Base-by-base conservation (phyloP, 2,329 filamentous ascomycete species). In the Colletotrichum sp. region DNA sequence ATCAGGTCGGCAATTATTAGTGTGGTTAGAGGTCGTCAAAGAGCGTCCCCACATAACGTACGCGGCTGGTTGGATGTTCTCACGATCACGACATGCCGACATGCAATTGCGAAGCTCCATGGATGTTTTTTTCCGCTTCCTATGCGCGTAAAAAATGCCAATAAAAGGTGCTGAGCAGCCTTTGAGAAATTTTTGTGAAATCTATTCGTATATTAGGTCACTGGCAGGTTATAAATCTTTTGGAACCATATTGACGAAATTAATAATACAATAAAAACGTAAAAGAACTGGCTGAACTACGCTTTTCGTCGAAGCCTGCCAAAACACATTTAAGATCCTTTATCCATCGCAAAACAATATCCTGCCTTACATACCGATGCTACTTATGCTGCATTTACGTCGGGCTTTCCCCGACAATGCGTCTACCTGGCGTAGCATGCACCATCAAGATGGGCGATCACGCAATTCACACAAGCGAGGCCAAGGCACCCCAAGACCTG, bases 61-160 rank as follows among this genome's bases (percentile, higher is more conserved):
- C 8, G 26, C 34, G 12, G 24, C 62, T 67, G 26, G 69, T 72
- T 72, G 62, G 62, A 7, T 32, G 16, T 4, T 32, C n/a, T 36
- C 7, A 21, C 14, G 21, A 73, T 73, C 70, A 69, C 64, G 64
- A 73, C 70, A 68, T 73, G 70, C 64, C 56, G 64, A 69, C 55
- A 30, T 24, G 70, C 56, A 65, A 73, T 73, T 7, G 64, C 70
- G 70, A 55, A 18, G 34, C 28, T 55, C 8, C 16, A 28, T 13
- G 7, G 10, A 52, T 52, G 10, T 21, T 21, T 21, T 12, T 21
- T 52, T 7, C 12, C n/a, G 43, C 43, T 24, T 52, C 43, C 5
- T 52, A 52, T 21, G 5, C 7, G 10, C n/a, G 10, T 21, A 1
- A 7, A 52, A 4, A 2, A 13, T 21, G n/a, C n/a, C 10, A 24